A percentile compares a stretch with the other conserved stretches of the same genome.
Conservation (phyloP, 78 protist genomes). For the Paulinella micropora region DNA sequence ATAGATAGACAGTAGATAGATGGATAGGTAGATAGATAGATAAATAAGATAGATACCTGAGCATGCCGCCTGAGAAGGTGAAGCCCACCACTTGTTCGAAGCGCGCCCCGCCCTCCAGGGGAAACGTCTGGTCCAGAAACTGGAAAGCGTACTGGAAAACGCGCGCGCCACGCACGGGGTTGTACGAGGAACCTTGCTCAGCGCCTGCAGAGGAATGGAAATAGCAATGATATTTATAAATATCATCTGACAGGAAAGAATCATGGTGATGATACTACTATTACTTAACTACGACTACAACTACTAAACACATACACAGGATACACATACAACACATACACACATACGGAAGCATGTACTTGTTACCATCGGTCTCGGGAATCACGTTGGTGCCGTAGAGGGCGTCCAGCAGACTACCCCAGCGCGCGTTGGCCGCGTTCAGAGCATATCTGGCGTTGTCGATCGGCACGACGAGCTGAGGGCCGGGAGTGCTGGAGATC, state of each 20-base stretch:
- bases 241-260: no score
- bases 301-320: no score
- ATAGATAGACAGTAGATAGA: no score
- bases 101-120: constrained; percentile 9
- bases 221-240: no score
- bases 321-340: no score
- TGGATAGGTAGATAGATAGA: no score
- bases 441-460: constrained; percentile 24
- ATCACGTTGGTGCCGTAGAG: constrained; percentile 33
- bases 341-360: no score
- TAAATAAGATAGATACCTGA: no score
- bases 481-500: constrained; percentile 13
- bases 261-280: no score
- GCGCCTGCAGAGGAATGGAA: no score
- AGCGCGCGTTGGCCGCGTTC: constrained; percentile 40
- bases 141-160: background rate
- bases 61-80: background rate
- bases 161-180: constrained; percentile 12
- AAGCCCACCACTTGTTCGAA: no score
- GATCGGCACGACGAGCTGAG: constrained; percentile 38
- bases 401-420: constrained; percentile 40
- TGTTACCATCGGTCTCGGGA: background rate
- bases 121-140: constrained; percentile 15
- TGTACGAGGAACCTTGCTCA: background rate
- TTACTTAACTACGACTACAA: no score